A percentile compares a stretch with the other conserved stretches of the same genome.
These are phyloP conservation scores for Phytopythium delawarense DNA, from an alignment of 352 stramenopile species.

Conservation along the genomic window DNA sequence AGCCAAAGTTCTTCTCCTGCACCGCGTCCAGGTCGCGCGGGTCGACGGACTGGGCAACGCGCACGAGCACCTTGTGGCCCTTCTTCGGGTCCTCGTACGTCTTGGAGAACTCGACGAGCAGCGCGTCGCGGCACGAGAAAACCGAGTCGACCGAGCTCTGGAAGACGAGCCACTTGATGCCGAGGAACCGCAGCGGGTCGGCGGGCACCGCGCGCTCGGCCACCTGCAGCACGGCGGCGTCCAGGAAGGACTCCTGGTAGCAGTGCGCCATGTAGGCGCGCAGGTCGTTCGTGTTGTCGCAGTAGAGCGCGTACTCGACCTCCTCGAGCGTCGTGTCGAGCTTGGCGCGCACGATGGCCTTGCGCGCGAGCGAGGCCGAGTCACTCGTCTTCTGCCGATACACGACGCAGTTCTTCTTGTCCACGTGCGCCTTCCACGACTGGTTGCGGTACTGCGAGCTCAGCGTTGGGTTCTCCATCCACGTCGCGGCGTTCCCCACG, in stretches of 20 bases:
- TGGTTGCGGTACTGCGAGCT: conserved; percentile 50
- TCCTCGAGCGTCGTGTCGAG: conserved; percentile 71
- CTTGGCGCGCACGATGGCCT: conserved; percentile 56
- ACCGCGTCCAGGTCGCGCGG: conserved; percentile 38
- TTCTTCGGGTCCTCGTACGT: conserved; percentile 50
- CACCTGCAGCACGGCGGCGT: conserved; percentile 70
- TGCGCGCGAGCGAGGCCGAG: conserved; percentile 34
- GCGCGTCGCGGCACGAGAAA: conserved; percentile 53
- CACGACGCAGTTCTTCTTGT: conserved; percentile 72
- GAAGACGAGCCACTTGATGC: conserved; percentile 71
- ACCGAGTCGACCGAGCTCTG: conserved; percentile 71
- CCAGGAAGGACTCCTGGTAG: conserved; percentile 70
- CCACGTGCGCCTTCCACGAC: conserved; percentile 57
- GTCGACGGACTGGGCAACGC: conserved; percentile 53
- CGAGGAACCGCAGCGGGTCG: conserved; percentile 68
- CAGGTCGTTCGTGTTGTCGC: conserved; percentile 53
- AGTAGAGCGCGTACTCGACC: conserved; percentile 60
- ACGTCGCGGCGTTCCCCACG: conserved; percentile 41
- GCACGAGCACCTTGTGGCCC: conserved; percentile 56
- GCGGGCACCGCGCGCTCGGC: conserved; percentile 31
- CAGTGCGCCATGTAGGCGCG: conserved; percentile 58
- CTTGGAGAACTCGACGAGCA: conserved; percentile 58
- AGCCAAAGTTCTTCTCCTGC: conserved; percentile 57
- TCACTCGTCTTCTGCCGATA: conserved; percentile 59
- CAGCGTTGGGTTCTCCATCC: conserved; percentile 69